Base-by-base conservation (phyloP, 192 early-diverging fungal species). In the Coemansia asiatica region DNA sequence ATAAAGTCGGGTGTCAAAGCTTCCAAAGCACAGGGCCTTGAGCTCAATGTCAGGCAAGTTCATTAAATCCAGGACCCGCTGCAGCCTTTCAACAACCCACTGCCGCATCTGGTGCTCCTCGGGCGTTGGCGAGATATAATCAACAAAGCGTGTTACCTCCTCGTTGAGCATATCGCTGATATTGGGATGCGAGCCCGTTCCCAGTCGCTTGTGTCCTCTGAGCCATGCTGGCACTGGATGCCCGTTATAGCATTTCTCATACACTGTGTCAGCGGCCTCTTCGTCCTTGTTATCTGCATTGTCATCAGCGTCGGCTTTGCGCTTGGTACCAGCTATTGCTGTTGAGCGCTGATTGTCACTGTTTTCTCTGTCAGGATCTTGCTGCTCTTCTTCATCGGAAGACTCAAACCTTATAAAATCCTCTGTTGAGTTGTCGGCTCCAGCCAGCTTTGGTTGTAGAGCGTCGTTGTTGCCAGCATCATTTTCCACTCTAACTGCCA, bases 1-100 rank as follows among this genome's bases (percentile, higher is more conserved):
- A 70, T 93, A 98, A 6, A 97, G 68, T 29, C 81, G 81, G 0
- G 96, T 95, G n/a, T 85, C 84, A 68, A 93, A 98, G 65, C 90
- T 92, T 10, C 96, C 96, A 87, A 95, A 98, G 21, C 89, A 87
- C 19, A 56, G 22, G 1, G 82, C 57, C 4, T 86, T 61, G 5
- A 64, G 2, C 0, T 47, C 31, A 5, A 85, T 78, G 6, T 19
- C 64, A 0, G 64, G 35, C 15, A 82, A 38, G 16, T 61, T 13
- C 40, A 92, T 73, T 21, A 57, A 54, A 29, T 74, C 66, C 38
- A 83, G 59, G 5, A 75, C 59, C 0, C 81, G 65, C 50, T 83
- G 63, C 48, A 97, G 76, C 6, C 90, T 78, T 12, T 87, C 82
- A 0, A 96, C 75, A 0, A 91, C 87, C 67, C 86, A 88, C 28